phyloP scores from a whole-genome alignment of 805 yeast genomes.

The Ogataea parapolymorpha region DNA sequence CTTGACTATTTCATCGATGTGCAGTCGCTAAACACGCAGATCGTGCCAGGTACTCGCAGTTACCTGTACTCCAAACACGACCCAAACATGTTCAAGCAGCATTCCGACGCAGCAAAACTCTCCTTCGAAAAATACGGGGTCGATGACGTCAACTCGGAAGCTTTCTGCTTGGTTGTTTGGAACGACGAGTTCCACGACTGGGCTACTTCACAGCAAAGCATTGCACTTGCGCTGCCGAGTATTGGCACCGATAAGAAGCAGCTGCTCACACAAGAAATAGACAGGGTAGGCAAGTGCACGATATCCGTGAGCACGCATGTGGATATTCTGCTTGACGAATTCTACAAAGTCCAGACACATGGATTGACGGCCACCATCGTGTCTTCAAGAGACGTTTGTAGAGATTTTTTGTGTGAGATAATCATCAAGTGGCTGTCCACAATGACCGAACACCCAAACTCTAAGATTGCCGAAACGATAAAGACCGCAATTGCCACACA shows the following conservation, averaged over 20 bases:
- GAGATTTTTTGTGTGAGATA: constrained; percentile 44
- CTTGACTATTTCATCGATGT: constrained; percentile 42
- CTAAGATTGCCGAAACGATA: constrained; percentile 36
- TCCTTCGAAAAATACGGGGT: constrained; percentile 34
- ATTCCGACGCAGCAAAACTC: constrained; percentile 34
- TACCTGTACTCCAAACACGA: constrained; percentile 1
- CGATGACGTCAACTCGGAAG: constrained; percentile 33
- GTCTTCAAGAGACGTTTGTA: constrained; percentile 47
- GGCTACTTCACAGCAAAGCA: constrained; percentile 26
- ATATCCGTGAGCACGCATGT: constrained; percentile 35
- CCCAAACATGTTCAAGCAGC: constrained; percentile 7
- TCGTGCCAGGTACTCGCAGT: constrained; percentile 18
- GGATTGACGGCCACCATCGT: constrained; percentile 57
- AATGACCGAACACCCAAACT: constrained; percentile 37
- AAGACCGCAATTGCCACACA: constrained; percentile 43
- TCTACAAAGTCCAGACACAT: constrained; percentile 22
- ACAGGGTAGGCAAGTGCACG: constrained; percentile 47
- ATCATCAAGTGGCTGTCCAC: constrained; percentile 52
- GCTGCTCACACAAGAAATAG: constrained; percentile 42
- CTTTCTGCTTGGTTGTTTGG: constrained; percentile 60
- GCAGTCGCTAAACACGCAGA: constrained; percentile 33
- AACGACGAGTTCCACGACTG: constrained; percentile 73
- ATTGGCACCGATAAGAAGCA: constrained; percentile 3
- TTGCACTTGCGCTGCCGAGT: constrained; percentile 17
- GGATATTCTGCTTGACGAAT: constrained; percentile 15